Conservation (phyloP, 139 green algal genomes). For the Chlamydomonas applanata region DNA sequence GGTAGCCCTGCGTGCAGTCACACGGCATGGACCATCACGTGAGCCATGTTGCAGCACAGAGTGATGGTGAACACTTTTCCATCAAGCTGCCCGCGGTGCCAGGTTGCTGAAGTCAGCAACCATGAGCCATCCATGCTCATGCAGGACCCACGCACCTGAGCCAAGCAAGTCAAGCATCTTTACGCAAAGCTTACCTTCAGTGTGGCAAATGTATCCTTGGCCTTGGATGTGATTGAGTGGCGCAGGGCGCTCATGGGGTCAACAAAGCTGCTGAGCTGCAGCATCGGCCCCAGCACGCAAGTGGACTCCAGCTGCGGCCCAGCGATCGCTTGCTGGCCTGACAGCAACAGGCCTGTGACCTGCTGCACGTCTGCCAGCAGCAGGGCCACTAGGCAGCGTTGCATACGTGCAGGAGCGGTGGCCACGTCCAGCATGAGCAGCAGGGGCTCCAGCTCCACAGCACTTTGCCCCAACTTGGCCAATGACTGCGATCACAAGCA, state of each 20-base stretch:
- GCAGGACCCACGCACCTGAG: no score
- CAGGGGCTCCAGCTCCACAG: background rate
- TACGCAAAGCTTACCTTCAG: background rate
- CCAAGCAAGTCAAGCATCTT: no score
- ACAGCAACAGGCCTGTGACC: no score
- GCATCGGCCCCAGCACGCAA: background rate
- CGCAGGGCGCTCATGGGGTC: background rate
- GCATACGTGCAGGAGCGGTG: background rate
- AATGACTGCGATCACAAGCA: background rate
- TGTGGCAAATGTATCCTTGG: background rate
- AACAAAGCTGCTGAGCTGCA: conserved; percentile 6
- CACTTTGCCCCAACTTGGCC: background rate
- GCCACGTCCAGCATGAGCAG: conserved; percentile 7
- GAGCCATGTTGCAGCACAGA: no score
- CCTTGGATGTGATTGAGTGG: background rate
- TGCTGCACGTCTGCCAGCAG: conserved; percentile 1
- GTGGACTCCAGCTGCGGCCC: background rate
- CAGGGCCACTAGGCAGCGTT: conserved; percentile 3
- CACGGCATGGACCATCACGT: background rate
- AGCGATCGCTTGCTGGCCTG: no score
- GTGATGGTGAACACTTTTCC: no score
- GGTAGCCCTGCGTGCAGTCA: background rate
- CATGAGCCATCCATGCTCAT: no score
- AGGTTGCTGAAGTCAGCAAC: no score
- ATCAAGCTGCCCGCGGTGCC: no score